Conservation (phyloP, 2,329 filamentous ascomycete species). For the Gyromitra esculenta region DNA sequence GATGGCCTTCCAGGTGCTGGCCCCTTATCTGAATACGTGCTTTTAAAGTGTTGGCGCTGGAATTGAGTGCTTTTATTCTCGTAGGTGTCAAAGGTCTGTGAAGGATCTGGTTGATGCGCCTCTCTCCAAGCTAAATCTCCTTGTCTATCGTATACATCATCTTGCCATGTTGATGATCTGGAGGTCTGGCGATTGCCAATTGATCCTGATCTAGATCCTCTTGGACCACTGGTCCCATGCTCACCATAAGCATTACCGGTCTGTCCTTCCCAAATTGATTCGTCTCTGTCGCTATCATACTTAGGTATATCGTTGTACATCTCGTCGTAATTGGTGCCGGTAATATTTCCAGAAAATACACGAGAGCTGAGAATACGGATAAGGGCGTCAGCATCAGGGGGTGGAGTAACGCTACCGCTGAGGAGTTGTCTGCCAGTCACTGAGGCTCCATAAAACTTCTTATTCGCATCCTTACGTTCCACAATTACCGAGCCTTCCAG, state of each 20-base stretch:
- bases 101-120: slow-evolving; percentile 64
- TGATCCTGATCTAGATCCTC: slow-evolving; percentile 45
- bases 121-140: slow-evolving; percentile 47
- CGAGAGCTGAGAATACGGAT: slow-evolving; percentile 70
- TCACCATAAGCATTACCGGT: slow-evolving; percentile 77
- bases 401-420: slow-evolving; percentile 78
- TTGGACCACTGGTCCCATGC: slow-evolving; percentile 60
- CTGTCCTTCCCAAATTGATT: slow-evolving; percentile 83
- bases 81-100: slow-evolving; percentile 64
- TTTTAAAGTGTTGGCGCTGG: slow-evolving; percentile 56
- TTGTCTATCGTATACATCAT: slow-evolving; percentile 75
- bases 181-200: slow-evolving; percentile 38
- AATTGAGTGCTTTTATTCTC: slow-evolving; percentile 55
- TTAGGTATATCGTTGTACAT: slow-evolving; percentile 96
- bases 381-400: slow-evolving; percentile 82
- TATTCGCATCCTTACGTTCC: slow-evolving; percentile 94
- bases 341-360: slow-evolving; percentile 76
- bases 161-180: slow-evolving; percentile 71
- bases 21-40: slow-evolving; percentile 56
- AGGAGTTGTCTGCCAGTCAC: slow-evolving; percentile 79
- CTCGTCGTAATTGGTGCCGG: slow-evolving; percentile 65
- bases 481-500: slow-evolving; percentile 93
- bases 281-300: slow-evolving; percentile 84
- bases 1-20: slow-evolving; percentile 68
- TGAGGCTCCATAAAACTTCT: slow-evolving; percentile 86